A percentile compares a stretch with the other conserved stretches of the same genome.
Conservation (phyloP, 129 eudicot species). For the Escallonia rubra region DNA sequence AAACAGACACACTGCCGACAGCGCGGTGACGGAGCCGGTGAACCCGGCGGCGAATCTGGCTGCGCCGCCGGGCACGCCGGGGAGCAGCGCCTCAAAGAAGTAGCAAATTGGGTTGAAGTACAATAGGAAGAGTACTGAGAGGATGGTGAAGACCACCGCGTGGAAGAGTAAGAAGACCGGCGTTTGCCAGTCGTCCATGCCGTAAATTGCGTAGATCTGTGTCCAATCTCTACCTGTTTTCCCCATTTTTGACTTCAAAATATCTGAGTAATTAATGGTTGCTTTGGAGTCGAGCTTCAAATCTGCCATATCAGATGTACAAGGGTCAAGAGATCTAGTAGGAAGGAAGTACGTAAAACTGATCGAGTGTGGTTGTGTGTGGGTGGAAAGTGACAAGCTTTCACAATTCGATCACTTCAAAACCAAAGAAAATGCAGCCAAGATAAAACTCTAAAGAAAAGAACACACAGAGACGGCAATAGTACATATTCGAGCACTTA, state of each 20-base stretch:
- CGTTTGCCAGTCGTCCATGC: conserved; percentile 81
- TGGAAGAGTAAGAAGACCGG: conserved; percentile 60
- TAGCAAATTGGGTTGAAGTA: conserved; percentile 57
- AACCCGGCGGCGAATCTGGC: conserved; percentile 77
- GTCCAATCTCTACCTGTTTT: conserved; percentile 85
- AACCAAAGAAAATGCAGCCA: not conserved
- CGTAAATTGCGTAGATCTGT: conserved; percentile 91
- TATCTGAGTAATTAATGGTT: too few relatives aligned
- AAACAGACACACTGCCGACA: conserved; percentile 73
- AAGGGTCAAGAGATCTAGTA: not conserved
- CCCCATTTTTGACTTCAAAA: conserved; percentile 35
- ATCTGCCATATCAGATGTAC: too few relatives aligned
- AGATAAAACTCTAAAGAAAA: not conserved
- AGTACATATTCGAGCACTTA: not conserved
- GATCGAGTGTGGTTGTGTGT: not conserved
- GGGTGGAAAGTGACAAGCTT: not conserved
- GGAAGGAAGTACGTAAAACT: not conserved
- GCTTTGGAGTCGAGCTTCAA: too few relatives aligned
- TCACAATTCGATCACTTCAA: not conserved
- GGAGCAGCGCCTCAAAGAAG: conserved; percentile 35
- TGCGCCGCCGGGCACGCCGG: conserved; percentile 37
- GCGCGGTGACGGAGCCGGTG: conserved; percentile 78
- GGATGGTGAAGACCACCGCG: conserved; percentile 47
- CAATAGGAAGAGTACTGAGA: conserved; percentile 51
- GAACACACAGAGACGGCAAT: not conserved